These are phyloP conservation scores for Harringtonia lauricola DNA, from an alignment of 2,329 filamentous ascomycete species.

Conservation along the genomic window DNA sequence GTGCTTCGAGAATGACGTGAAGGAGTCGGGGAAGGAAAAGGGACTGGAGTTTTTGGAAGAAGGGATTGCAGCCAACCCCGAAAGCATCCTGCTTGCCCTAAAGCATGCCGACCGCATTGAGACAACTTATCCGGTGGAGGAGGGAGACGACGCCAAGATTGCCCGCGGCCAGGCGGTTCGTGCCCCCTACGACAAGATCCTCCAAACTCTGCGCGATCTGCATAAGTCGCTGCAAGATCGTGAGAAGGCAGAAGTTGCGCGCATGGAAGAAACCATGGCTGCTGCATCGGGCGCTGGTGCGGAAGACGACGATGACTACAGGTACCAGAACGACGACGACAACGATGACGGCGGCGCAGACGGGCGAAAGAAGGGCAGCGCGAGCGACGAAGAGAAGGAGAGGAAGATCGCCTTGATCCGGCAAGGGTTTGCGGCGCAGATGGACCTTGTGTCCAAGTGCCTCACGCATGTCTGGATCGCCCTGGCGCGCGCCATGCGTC, in stretches of 20 bases:
- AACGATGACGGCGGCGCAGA: constrained; percentile 21
- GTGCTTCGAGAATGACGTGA: constrained; percentile 68
- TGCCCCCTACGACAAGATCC: constrained; percentile 70
- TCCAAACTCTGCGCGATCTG: constrained; percentile 81
- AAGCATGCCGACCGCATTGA: constrained; percentile 85
- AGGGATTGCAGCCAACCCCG: constrained; percentile 81
- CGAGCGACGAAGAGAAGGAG: constrained; percentile 32
- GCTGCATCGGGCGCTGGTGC: constrained; percentile 11
- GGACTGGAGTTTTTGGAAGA: constrained; percentile 71
- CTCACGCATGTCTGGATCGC: constrained; percentile 94
- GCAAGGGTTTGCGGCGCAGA: constrained; percentile 61
- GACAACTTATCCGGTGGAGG: constrained; percentile 62
- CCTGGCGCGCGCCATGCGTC: constrained; percentile 84
- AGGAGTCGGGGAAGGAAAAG: constrained; percentile 44
- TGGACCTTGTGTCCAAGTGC: constrained; percentile 66
- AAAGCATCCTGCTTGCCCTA: constrained; percentile 82
- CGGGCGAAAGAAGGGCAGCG: constrained; percentile 36
- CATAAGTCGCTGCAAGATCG: constrained; percentile 60
- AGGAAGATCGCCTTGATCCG: constrained; percentile 50
- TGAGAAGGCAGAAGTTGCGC: constrained; percentile 46
- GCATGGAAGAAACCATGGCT: constrained; percentile 39
- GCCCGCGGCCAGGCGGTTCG: constrained; percentile 70
- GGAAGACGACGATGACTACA: constrained; percentile 15
- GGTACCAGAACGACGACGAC: constrained; percentile 19
- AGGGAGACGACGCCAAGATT: constrained; percentile 62